Conservation (phyloP, 225 moss, liverwort and hornwort species). For the Pseudoscleropodium purum region DNA sequence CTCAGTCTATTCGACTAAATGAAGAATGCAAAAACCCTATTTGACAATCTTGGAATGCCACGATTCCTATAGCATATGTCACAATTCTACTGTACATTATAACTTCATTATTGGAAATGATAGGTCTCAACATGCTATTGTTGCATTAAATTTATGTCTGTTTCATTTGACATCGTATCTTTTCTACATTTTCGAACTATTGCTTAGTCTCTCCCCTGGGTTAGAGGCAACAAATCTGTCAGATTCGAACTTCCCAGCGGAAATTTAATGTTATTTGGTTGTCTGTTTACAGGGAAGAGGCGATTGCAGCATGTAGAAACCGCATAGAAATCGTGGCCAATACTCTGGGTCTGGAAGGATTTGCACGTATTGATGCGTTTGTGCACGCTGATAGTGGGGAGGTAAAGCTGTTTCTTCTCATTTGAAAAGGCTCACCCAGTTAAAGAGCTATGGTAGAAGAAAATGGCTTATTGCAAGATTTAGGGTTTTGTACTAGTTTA, state of each 20-base stretch:
- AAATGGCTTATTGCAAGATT: neutral
- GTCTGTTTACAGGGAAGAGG: conserved; percentile 34
- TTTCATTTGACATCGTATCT: neutral
- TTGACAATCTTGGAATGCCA: neutral
- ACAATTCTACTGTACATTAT: neutral
- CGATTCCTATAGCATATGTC: neutral
- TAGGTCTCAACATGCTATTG: neutral
- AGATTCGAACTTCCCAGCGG: neutral
- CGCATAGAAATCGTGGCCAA: conserved; percentile 75
- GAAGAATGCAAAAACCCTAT: neutral
- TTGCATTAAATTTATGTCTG: neutral
- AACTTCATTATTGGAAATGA: neutral
- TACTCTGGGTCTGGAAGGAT: conserved; percentile 65
- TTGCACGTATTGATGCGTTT: conserved; percentile 90
- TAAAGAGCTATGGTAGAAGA: neutral
- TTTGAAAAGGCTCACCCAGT: neutral
- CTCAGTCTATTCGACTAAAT: neutral
- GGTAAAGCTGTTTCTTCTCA: conserved; percentile 19
- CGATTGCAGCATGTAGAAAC: conserved; percentile 51
- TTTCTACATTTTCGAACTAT: neutral
- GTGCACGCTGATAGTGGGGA: conserved; percentile 91
- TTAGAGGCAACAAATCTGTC: neutral
- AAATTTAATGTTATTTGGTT: neutral
- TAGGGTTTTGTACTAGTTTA: neutral
- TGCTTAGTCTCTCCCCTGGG: neutral